Conservation (phyloP, 2,329 filamentous ascomycete species). For the Ustilaginoidea virens region DNA sequence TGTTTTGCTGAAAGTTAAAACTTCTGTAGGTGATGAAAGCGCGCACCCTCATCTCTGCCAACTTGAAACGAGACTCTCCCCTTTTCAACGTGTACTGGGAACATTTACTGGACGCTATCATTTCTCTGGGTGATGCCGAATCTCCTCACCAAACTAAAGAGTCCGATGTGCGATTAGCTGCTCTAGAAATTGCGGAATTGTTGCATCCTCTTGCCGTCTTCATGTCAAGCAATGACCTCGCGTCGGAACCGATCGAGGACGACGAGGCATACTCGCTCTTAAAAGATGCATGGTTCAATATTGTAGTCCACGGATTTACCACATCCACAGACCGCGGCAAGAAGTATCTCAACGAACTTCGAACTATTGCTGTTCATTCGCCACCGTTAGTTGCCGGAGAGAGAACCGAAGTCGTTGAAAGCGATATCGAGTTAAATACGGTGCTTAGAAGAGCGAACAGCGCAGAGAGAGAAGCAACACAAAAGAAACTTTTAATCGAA, state of each 20-base stretch:
- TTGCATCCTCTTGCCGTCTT: conserved; percentile 77
- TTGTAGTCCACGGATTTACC: conserved; percentile 84
- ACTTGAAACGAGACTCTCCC: conserved; percentile 51
- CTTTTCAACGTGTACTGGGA: conserved; percentile 73
- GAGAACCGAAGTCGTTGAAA: conserved; percentile 78
- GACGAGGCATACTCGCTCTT: conserved; percentile 60
- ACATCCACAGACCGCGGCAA: conserved; percentile 58
- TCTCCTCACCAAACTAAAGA: conserved; percentile 59
- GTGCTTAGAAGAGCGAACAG: conserved; percentile 78
- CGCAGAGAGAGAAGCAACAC: conserved; percentile 58
- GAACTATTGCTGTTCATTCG: conserved; percentile 74
- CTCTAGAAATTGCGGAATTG: conserved; percentile 75
- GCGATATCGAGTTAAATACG: conserved; percentile 92
- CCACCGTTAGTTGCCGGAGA: conserved; percentile 78
- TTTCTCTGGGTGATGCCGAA: conserved; percentile 78
- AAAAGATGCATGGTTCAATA: conserved; percentile 96
- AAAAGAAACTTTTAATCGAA: conserved; percentile 63
- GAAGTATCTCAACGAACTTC: conserved; percentile 60
- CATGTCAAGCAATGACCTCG: conserved; percentile 51
- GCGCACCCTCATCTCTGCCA: conserved; percentile 60
- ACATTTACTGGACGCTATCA: conserved; percentile 70
- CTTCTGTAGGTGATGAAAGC: conserved; percentile 47
- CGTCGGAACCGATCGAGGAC: conserved; percentile 31
- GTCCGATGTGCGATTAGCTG: conserved; percentile 66
- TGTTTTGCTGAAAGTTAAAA: too few species aligned